These are phyloP conservation scores for Talaromyces rugulosus DNA, from an alignment of 2,329 filamentous ascomycete species.

Conservation along the genomic window DNA sequence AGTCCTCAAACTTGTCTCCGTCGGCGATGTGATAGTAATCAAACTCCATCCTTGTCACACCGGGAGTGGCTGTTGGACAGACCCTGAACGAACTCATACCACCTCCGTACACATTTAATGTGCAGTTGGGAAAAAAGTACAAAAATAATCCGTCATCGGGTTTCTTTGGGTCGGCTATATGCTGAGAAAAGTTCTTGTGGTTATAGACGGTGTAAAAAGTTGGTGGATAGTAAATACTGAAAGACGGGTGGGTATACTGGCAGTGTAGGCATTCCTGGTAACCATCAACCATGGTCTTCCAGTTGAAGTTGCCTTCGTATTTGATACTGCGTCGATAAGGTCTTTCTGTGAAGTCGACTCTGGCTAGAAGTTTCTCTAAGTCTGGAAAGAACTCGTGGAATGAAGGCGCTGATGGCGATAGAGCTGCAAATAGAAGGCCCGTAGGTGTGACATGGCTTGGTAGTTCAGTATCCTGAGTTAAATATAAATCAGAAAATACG, in stretches of 20 bases:
- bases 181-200: constrained; percentile 53
- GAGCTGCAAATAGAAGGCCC: constrained; percentile 50
- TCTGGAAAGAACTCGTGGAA: constrained; percentile 54
- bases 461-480: constrained; percentile 27
- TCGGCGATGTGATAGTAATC: constrained; percentile 53
- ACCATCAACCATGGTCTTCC: constrained; percentile 58
- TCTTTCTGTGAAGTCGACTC: constrained; percentile 52
- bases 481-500: neutral
- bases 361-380: constrained; percentile 45
- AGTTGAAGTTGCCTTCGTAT: constrained; percentile 57
- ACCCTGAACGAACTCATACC: constrained; percentile 56
- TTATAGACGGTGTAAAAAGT: constrained; percentile 54
- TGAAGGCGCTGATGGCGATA: constrained; percentile 44
- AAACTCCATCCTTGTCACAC: constrained; percentile 54
- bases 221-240: constrained; percentile 52
- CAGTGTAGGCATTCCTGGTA: constrained; percentile 58
- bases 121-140: constrained; percentile 57
- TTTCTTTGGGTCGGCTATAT: constrained; percentile 52
- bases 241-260: constrained; percentile 56
- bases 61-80: constrained; percentile 48
- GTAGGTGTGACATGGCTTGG: constrained; percentile 45
- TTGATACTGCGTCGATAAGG: constrained; percentile 50
- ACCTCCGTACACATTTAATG: constrained; percentile 55
- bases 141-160: constrained; percentile 53
- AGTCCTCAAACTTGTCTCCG: constrained; percentile 53